phyloP scores from a whole-genome alignment of 2,329 filamentous ascomycete species.

The Teratosphaeria pseudoeucalypti region DNA sequence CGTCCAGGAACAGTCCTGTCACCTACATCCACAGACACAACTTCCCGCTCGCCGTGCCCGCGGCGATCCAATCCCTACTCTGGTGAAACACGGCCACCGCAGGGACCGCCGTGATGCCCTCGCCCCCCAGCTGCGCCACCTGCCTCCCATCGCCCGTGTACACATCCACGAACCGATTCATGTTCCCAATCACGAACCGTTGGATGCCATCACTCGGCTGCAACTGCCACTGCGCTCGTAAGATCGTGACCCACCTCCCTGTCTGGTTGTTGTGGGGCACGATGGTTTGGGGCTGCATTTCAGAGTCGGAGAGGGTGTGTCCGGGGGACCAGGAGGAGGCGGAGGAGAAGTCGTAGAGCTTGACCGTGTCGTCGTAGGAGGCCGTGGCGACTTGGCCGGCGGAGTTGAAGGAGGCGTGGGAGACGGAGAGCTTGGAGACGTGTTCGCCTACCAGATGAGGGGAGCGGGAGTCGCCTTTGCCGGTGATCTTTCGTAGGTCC shows the following conservation, averaged over 20 bases:
- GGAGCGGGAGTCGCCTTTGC: slow-evolving; percentile 43
- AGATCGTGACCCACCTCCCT: slow-evolving; percentile 80
- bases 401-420: slow-evolving; percentile 81
- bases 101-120: slow-evolving; percentile 88
- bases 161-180: slow-evolving; percentile 82
- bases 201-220: slow-evolving; percentile 68
- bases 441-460: slow-evolving; percentile 74
- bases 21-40: slow-evolving; percentile 74
- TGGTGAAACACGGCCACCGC: slow-evolving; percentile 88
- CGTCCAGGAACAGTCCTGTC: no score
- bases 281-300: slow-evolving; percentile 58
- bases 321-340: slow-evolving; percentile 36
- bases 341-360: slow-evolving; percentile 68
- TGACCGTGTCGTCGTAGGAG: slow-evolving; percentile 90
- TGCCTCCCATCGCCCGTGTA: slow-evolving; percentile 76
- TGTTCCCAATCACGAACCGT: slow-evolving; percentile 88
- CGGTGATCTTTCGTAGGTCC: slow-evolving; percentile 73
- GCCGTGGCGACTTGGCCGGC: slow-evolving; percentile 81
- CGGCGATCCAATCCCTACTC: slow-evolving; percentile 79
- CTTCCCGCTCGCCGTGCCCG: slow-evolving; percentile 85
- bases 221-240: slow-evolving; percentile 83
- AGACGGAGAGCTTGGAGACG: slow-evolving; percentile 71
- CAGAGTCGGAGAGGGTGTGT: slow-evolving; percentile 42
- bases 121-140: slow-evolving; percentile 75
- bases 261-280: slow-evolving; percentile 93